Percentiles rank a stretch among this genome's conserved stretches.
phyloP scores from a whole-genome alignment of 2,329 filamentous ascomycete genomes.

The Exophiala bonariae region DNA sequence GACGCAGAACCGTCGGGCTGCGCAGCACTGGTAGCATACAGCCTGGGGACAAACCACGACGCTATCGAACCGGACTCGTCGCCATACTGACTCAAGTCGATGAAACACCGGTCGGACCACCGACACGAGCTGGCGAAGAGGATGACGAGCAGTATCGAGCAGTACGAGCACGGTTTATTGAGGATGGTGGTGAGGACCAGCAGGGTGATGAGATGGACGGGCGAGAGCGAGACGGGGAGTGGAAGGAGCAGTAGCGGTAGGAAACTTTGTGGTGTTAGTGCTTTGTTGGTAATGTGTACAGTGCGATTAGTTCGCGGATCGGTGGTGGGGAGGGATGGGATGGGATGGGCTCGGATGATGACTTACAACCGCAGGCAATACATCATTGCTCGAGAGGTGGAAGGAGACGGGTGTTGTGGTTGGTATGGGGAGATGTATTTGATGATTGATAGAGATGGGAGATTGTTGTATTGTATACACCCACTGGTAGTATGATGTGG shows the following conservation, averaged over 20 bases:
- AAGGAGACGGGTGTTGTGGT: neutral
- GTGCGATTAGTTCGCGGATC: too few species aligned
- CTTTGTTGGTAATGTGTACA: neutral
- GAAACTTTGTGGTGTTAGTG: constrained; percentile 58
- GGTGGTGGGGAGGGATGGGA: neutral
- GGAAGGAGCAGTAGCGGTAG: constrained; percentile 85
- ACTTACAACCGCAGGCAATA: constrained; percentile 66
- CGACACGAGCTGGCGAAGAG: constrained; percentile 90
- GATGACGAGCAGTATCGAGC: constrained; percentile 90
- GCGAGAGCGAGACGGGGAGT: constrained; percentile 69
- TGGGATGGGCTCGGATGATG: constrained; percentile 16
- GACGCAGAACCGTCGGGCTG: constrained; percentile 34
- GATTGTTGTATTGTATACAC: too few species aligned
- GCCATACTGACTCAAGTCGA: constrained; percentile 71
- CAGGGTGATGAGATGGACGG: constrained; percentile 82
- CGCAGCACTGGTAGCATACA: constrained; percentile 35
- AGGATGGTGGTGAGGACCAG: constrained; percentile 93
- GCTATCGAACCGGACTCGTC: constrained; percentile 11
- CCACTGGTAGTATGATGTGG: too few species aligned
- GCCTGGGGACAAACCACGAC: constrained; percentile 83
- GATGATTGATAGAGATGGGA: too few species aligned
- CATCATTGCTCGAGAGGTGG: constrained; percentile 43
- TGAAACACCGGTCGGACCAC: constrained; percentile 88
- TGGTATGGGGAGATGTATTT: neutral
- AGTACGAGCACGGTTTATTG: constrained; percentile 96